Conservation (phyloP, 192 early-diverging fungal species). For the Geranomyces michiganensis region DNA sequence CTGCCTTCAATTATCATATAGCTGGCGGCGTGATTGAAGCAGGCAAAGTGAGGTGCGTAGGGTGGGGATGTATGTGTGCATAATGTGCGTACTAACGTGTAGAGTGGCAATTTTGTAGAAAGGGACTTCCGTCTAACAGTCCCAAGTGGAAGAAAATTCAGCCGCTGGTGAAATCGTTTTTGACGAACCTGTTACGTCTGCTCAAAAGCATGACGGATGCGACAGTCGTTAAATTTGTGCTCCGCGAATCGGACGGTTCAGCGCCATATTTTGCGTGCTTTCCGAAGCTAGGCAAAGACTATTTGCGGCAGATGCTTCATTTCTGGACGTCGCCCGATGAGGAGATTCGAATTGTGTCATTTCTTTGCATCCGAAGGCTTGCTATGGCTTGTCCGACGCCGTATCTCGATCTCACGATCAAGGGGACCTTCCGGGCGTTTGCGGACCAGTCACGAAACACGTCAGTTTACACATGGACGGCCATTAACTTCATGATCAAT, state of each 20-base stretch:
- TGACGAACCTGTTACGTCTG: slow-evolving; percentile 73
- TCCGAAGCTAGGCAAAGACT: slow-evolving; percentile 77
- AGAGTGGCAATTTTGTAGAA: slow-evolving; percentile 22
- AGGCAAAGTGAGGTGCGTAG: neutral
- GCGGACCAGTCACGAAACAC: slow-evolving; percentile 76
- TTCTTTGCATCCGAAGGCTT: slow-evolving; percentile 82
- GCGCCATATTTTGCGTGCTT: slow-evolving; percentile 82
- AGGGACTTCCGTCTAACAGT: slow-evolving; percentile 44
- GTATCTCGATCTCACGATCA: slow-evolving; percentile 70
- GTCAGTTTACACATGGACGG: slow-evolving; percentile 75
- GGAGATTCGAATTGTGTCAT: slow-evolving; percentile 74
- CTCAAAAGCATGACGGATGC: slow-evolving; percentile 81
- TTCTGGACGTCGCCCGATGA: slow-evolving; percentile 71
- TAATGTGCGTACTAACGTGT: neutral
- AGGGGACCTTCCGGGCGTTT: slow-evolving; percentile 84
- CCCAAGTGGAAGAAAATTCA: slow-evolving; percentile 75
- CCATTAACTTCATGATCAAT: slow-evolving; percentile 90
- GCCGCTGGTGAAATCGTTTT: slow-evolving; percentile 81
- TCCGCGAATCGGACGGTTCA: slow-evolving; percentile 78
- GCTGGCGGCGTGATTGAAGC: slow-evolving; percentile 37
- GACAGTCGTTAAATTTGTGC: slow-evolving; percentile 80
- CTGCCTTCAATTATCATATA: slow-evolving; percentile 72
- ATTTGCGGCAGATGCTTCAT: slow-evolving; percentile 70
- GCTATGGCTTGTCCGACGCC: slow-evolving; percentile 55
- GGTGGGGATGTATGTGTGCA: neutral